phyloP scores from a whole-genome alignment of 306 rosid genomes.

The Vigna hirtella region DNA sequence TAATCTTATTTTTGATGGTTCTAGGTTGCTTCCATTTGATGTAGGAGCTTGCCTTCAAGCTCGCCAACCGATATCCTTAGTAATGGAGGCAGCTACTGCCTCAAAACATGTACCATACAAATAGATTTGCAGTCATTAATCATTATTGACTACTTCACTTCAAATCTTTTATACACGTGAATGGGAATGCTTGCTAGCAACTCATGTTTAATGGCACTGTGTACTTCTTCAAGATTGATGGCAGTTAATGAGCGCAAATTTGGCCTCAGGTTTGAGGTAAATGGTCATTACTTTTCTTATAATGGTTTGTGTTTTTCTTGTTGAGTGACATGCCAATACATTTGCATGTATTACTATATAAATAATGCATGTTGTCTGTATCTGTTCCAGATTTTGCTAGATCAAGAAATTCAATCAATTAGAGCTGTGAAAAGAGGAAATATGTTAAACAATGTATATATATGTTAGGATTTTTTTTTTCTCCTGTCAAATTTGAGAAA shows the following conservation, averaged over 20 bases:
- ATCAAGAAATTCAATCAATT: conserved; percentile 28
- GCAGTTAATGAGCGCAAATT: conserved; percentile 23
- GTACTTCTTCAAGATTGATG: conserved; percentile 44
- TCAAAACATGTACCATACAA: conserved; percentile 67
- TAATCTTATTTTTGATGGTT: conserved; percentile 91
- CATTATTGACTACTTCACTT: conserved; percentile 38
- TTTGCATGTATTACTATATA: neutral
- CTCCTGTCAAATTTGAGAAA: conserved; percentile 25
- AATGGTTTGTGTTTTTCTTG: neutral
- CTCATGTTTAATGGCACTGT: conserved; percentile 35
- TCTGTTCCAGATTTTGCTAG: conserved; percentile 40
- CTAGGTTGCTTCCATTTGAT: conserved; percentile 85
- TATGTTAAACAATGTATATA: conserved; percentile 5
- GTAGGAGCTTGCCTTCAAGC: conserved; percentile 96
- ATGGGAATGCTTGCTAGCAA: conserved; percentile 19
- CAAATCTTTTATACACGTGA: conserved; percentile 20
- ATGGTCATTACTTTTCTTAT: conserved; percentile 7
- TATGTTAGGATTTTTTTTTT: neutral
- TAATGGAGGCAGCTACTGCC: conserved; percentile 84
- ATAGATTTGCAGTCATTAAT: conserved; percentile 49
- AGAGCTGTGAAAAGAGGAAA: conserved; percentile 17
- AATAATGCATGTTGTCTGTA: conserved; percentile 23
- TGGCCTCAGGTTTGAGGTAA: conserved; percentile 55
- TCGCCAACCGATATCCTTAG: conserved; percentile 82
- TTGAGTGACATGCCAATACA: conserved; percentile 7